A percentile compares a stretch with the other conserved stretches of the same genome.
phyloP scores from a whole-genome alignment of 768 basidiomycete species.

The Boletus sp. region DNA sequence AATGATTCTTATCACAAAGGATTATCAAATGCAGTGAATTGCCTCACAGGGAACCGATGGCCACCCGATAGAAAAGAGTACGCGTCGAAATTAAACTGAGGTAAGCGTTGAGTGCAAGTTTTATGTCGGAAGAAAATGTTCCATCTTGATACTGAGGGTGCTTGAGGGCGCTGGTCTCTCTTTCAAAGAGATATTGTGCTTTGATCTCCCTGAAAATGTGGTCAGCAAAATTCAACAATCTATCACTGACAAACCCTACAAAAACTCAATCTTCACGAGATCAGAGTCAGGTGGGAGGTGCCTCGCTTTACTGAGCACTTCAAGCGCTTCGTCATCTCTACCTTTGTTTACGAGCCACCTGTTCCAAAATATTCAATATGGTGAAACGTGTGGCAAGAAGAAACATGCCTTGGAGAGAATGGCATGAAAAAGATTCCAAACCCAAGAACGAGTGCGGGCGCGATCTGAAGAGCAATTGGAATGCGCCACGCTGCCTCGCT shows the following conservation, averaged over 20 bases:
- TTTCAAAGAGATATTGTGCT: constrained; percentile 71
- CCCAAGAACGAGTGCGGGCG: constrained; percentile 70
- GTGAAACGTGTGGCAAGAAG: neutral
- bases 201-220: constrained; percentile 56
- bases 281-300: constrained; percentile 54
- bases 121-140: constrained; percentile 52
- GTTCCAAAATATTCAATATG: neutral
- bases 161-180: constrained; percentile 53
- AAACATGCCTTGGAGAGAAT: constrained; percentile 63
- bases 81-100: constrained; percentile 55
- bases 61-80: constrained; percentile 59
- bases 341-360: constrained; percentile 80
- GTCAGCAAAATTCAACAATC: neutral
- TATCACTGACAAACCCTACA: constrained; percentile 44
- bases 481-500: constrained; percentile 74
- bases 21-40: neutral
- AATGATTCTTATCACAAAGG: neutral
- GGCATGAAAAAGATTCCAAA: constrained; percentile 76
- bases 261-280: constrained; percentile 69
- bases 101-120: constrained; percentile 61
- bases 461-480: constrained; percentile 70
- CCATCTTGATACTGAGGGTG: constrained; percentile 70
- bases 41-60: constrained; percentile 55
- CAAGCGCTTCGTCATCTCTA: constrained; percentile 70
- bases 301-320: constrained; percentile 61